Evolutionary conservation across 192 early-diverging fungal genomes (phyloP), one percentile per base, ranked within the genome.

Genomic region (Rhizoclosmatium globosum): DNA sequence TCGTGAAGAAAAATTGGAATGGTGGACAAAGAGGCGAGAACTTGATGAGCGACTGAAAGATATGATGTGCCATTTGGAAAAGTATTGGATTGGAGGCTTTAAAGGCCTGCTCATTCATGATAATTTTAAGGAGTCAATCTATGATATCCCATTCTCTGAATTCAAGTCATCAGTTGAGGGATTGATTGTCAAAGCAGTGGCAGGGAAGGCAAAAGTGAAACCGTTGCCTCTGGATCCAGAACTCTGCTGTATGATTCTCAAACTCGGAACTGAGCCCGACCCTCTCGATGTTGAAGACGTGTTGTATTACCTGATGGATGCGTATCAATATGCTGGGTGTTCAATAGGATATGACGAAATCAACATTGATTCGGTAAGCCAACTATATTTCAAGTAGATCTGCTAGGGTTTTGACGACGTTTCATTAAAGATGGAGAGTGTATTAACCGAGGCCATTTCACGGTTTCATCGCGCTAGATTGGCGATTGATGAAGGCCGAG

Each of bases 21-120:
- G 98, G 98, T 98, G 96, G 96, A 87, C 84, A 56, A 82, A 76
- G 4, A 86, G 98, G 31, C 84, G 89, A n/a, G 69, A 71, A 39
- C 76, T 98, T 19, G 96, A 99, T 81, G 76, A 79, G 2, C 87
- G 88, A 39, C 70, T 99, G 48, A 86, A 90, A 58, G 71, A 68
- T 4, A 68, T 96, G 46, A 77, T 98, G 38, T 75, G 53, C 0
- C 79, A 77, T 17, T 90, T 99, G 15, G 94, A 99, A 73, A 76
- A 82, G 45, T 84, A 84, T 19, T 98, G 98, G 97, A 85, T 99
- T 3, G 93, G 96, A 17, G 95, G 93, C 4, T 94, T 98, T 79
- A 91, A 84, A 80, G 84, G 84, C 4, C 56, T 85, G 44, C 61
- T 85, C 2, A 6, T 76, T 45, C 45, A 53, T 31, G 84, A 85